Conservation (phyloP, 306 rosid genomes). For the Pyrus bretschneideri region DNA sequence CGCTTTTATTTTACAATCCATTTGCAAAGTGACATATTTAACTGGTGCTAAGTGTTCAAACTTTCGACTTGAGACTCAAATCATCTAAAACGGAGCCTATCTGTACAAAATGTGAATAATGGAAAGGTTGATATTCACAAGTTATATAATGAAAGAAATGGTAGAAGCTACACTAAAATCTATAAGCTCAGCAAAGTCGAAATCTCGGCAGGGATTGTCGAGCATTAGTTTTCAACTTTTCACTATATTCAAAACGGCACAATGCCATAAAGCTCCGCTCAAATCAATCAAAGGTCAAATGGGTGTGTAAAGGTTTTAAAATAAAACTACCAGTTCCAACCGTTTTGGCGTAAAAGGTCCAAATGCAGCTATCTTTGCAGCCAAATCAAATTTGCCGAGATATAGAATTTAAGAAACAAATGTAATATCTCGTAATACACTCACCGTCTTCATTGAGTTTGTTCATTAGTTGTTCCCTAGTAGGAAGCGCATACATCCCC, state of each 20-base stretch:
- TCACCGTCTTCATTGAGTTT: constrained; percentile 86
- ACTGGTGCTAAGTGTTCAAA: not conserved
- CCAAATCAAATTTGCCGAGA: not conserved
- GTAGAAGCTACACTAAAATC: not conserved
- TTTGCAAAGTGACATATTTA: not conserved
- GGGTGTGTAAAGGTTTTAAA: not conserved
- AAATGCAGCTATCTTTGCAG: not conserved
- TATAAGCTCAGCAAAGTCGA: not conserved
- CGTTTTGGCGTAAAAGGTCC: not conserved
- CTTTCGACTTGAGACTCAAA: not conserved
- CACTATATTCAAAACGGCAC: not conserved
- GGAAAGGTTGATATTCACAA: not conserved
- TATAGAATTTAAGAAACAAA: constrained; percentile 7
- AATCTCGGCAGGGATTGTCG: not conserved
- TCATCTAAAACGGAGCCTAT: not conserved
- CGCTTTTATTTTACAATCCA: not conserved
- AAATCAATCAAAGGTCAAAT: not conserved
- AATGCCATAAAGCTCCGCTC: not conserved
- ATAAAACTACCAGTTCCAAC: not conserved
- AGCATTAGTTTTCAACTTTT: not conserved
- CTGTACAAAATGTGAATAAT: not conserved
- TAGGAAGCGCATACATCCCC: constrained; percentile 87
- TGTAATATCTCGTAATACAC: constrained; percentile 18
- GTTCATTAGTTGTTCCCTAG: constrained; percentile 54
- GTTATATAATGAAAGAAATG: not conserved